Evolutionary conservation across 768 basidiomycete species (phyloP), one percentile per base, ranked within the genome.

Genomic region (Naematelia aurantialba): DNA sequence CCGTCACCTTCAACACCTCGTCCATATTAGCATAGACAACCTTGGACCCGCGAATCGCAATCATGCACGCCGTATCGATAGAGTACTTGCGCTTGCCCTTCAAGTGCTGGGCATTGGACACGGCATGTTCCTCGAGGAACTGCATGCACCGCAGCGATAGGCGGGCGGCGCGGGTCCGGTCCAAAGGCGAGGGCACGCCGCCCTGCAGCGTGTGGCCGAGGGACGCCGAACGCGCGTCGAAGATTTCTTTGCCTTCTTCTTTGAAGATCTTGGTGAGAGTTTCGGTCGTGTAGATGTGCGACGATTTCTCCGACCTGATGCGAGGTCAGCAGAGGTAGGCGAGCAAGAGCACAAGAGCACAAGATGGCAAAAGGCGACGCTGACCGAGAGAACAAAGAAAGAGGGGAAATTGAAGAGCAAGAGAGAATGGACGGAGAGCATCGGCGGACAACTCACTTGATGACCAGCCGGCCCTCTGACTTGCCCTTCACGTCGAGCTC

Each of bases 191-290:
- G 3, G 96, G 96, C 17, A 91, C 85, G 1, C 92, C 92, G 5
- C 96, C 96, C 72, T 99, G 96, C 2, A 99, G 80, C 3, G 93
- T 98, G 79, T 99, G 96, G 14, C 96, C 96, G 19, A 99, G 84
- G 1, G 91, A 88, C n/a, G 94, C 96, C 19, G 86, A 89, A 49
- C 96, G 87, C 19, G 96, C 85, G 79, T 99, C 96, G 73, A 98
- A 99, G 22, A 97, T 81, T 4, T 81, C 63, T 24, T 86, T 86
- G n/a, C 96, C 96, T 78, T 98, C 94, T 74, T 96, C 94, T 70
- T 88, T 87, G 78, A 97, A 79, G 82, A 99, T 96, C 76, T 89
- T 89, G 60, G 88, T 93, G 67, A 99, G 83, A 55, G 96, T 83
- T 5, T 90, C 86, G 5, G 93, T 93, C 13, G 88, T 87, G 81